These are phyloP conservation scores for Penicillium alfredii DNA, from an alignment of 495 filamentous ascomycete species.

Conservation along the genomic window DNA sequence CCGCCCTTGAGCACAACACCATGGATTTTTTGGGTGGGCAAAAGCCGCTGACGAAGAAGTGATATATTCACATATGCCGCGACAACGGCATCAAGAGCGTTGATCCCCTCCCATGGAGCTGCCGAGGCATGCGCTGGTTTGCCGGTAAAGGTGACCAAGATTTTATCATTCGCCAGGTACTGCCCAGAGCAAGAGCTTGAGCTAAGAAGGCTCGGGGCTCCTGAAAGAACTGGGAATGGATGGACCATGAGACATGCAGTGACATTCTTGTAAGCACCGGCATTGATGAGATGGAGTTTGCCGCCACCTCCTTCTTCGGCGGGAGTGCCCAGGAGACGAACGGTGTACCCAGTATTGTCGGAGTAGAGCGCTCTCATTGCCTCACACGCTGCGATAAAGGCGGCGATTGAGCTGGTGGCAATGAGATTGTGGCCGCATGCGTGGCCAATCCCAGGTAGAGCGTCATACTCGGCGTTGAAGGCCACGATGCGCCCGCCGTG, in stretches of 20 bases:
- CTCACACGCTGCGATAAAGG: conserved; percentile 29
- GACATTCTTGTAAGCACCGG: conserved; percentile 44
- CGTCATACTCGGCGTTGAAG: conserved; percentile 52
- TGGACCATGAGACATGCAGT: conserved; percentile 51
- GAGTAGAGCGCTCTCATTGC: conserved; percentile 17
- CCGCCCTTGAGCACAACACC: conserved; percentile 41
- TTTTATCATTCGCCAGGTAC: conserved; percentile 50
- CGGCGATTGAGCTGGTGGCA: conserved; percentile 32
- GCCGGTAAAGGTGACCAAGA: conserved; percentile 38
- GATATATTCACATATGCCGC: conserved; percentile 55
- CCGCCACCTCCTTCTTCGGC: conserved; percentile 38
- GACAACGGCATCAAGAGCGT: conserved; percentile 60
- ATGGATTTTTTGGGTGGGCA: conserved; percentile 39
- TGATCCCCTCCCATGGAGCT: conserved; percentile 57
- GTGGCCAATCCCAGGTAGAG: conserved; percentile 33
- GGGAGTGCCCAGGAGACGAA: conserved; percentile 40
- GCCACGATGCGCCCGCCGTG: conserved; percentile 1
- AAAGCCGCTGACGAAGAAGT: conserved; percentile 55
- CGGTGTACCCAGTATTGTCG: conserved; percentile 10
- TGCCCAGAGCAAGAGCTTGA: conserved; percentile 30
- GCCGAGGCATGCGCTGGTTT: conserved; percentile 52
- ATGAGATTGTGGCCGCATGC: conserved; percentile 41
- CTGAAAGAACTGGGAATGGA: conserved; percentile 35
- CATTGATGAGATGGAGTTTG: conserved; percentile 45
- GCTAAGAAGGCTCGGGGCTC: conserved; percentile 13